Evolutionary conservation across 352 stramenopile genomes (phyloP).

Genomic region (Pythium sp.): DNA sequence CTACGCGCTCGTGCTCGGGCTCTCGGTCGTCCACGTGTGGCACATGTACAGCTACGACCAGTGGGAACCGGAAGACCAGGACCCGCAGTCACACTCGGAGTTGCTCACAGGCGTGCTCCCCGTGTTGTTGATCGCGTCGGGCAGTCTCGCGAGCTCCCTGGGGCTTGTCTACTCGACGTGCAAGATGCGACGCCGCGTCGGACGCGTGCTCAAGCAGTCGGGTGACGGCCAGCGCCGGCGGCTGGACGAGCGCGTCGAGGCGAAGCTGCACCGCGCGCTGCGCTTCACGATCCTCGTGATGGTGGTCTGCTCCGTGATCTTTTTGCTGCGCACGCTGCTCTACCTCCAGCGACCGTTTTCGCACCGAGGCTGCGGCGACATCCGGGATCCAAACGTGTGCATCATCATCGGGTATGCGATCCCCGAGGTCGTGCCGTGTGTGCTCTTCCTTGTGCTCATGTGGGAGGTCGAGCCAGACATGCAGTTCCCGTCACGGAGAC

Average conservation of each 20-base stretch:
- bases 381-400: slow-evolving; percentile 58
- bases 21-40: slow-evolving; percentile 47
- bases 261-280: slow-evolving; percentile 74
- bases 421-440: slow-evolving; percentile 66
- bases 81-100: slow-evolving; percentile 15
- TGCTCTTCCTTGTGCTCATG: slow-evolving; percentile 84
- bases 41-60: slow-evolving; percentile 24
- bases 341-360: slow-evolving; percentile 80
- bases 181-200: slow-evolving; percentile 67
- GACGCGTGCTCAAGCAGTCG: slow-evolving; percentile 55
- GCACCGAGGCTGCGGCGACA: slow-evolving; percentile 63
- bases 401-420: slow-evolving; percentile 72
- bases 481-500: slow-evolving; percentile 52
- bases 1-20: slow-evolving; percentile 63
- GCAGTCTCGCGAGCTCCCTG: slow-evolving; percentile 64
- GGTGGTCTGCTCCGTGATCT: slow-evolving; percentile 56
- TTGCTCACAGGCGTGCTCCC: slow-evolving; percentile 58
- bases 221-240: slow-evolving; percentile 36
- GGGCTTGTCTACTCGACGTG: slow-evolving; percentile 78
- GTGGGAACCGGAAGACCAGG: slow-evolving; percentile 14
- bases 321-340: slow-evolving; percentile 73
- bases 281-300: slow-evolving; percentile 76
- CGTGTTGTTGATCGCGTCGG: slow-evolving; percentile 63
- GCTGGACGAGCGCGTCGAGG: slow-evolving; percentile 55
- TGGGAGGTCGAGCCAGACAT: slow-evolving; percentile 80